Evolutionary conservation across 495 filamentous ascomycete species (phyloP), one percentile per base, ranked within the genome.

Genomic region (Tricharina praecox): DNA sequence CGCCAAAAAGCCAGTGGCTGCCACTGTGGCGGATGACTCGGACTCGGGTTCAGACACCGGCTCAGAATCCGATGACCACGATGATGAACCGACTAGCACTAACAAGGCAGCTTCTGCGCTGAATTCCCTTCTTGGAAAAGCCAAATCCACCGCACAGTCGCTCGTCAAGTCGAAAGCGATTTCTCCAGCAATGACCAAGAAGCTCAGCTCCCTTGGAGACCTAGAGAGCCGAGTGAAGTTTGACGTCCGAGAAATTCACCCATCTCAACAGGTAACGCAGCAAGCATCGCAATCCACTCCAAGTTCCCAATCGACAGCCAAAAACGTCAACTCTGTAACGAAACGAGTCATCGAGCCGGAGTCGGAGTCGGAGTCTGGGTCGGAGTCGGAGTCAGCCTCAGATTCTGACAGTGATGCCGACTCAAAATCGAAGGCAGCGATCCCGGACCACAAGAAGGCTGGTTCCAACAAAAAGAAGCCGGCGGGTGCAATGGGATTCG

Each of bases 391-490:
- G n/a, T n/a, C 40, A n/a, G 19, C 13, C 13, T 43, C 40, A 26
- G 40, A 43, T 18, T 37, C 34, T 4, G 16, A 18, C 34, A 18
- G 34, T 43, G 40, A 43, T 37, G 34, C 7, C 34, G 18, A 37
- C 4, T 8, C 7, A 18, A 43, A 26, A 26, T 4, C 19, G 13
- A 43, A 24, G 13, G 40, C 20, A 26, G 40, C 9, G 20, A 26
- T 43, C 19, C 40, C 40, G 23, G 24, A 43, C 11, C 40, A 43
- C 18, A 43, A 43, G 18, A 43, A 43, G 40, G 40, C 40, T 13
- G 23, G 40, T 10, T 24, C 40, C 13, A 18, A 10, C 11, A 43
- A 43, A 23, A 43, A 2, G 20, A 43, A 43, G 26, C 3, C 40
- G 9, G 13, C 8, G 20, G 20, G 21, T 3, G 40, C 24, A 11